phyloP scores from a whole-genome alignment of 2,329 filamentous ascomycete species.

The Epichloe baconii region DNA sequence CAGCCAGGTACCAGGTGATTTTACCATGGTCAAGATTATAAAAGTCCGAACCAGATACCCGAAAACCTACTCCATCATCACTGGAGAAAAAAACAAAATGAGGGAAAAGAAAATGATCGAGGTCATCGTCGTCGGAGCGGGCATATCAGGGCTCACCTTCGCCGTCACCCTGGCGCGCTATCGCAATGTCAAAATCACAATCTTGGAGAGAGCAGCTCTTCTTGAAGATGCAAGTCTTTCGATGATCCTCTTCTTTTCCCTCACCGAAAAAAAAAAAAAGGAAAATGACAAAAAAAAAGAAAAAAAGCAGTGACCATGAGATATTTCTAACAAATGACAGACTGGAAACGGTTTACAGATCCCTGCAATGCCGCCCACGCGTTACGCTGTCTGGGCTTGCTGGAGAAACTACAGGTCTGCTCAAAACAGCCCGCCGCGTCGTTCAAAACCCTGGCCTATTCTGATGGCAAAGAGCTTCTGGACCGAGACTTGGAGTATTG shows the following conservation, averaged over 20 bases:
- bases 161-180: constrained; percentile 5
- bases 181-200: constrained; percentile 4
- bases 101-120: background rate
- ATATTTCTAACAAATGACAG: constrained; percentile 1
- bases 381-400: constrained; percentile 8
- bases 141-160: constrained; percentile 8
- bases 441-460: background rate
- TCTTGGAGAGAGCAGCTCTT: constrained; percentile 5
- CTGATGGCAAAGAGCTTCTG: constrained; percentile 2
- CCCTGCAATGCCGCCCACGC: constrained; percentile 8
- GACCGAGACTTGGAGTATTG: constrained; percentile 5
- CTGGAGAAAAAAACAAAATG: background rate
- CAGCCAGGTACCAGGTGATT: too few relatives aligned
- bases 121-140: constrained; percentile 9
- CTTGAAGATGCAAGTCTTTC: background rate
- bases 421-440: background rate
- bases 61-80: background rate
- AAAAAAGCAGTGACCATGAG: too few relatives aligned
- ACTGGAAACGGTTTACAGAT: constrained; percentile 10
- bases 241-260: background rate
- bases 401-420: constrained; percentile 5
- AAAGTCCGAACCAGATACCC: too few relatives aligned
- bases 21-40: too few relatives aligned
- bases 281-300: too few relatives aligned
- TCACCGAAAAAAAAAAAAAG: background rate